phyloP scores from a whole-genome alignment of 169 alveolate species.

The Cryptosporidium viatorum region DNA sequence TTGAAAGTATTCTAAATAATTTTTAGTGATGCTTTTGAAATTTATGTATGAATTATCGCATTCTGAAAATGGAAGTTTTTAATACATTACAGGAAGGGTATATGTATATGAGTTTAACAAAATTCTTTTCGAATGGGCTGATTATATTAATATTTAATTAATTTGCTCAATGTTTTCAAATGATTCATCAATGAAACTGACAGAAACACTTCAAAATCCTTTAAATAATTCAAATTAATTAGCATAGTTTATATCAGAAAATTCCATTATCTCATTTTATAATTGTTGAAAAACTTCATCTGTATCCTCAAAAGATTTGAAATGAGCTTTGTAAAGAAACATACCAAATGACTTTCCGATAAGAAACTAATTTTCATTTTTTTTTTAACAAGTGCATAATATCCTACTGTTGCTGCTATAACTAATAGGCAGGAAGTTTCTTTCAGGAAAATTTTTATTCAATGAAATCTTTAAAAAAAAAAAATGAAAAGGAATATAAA shows the following conservation, averaged over 20 bases:
- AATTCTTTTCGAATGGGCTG: constrained; percentile 29
- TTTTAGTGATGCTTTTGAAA: neutral
- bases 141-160: neutral
- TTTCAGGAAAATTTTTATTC: constrained; percentile 19
- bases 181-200: constrained; percentile 14
- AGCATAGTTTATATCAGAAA: neutral
- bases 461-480: neutral
- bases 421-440: constrained; percentile 36
- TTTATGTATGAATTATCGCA: constrained; percentile 16
- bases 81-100: neutral
- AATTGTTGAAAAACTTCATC: neutral
- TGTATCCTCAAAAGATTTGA: neutral
- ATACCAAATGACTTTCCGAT: neutral
- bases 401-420: neutral
- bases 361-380: neutral
- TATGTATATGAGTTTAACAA: neutral
- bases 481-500: constrained; percentile 15
- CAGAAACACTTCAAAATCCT: constrained; percentile 24
- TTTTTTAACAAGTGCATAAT: neutral
- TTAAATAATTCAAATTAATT: neutral
- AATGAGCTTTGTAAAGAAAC: constrained; percentile 13
- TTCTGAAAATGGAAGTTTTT: neutral
- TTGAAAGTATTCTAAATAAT: no score
- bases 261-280: neutral
- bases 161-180: neutral